A percentile compares a stretch with the other conserved stretches of the same genome.
Evolutionary conservation across 2,329 filamentous ascomycete genomes (phyloP).

Genomic region (Drechslerella stenobrocha): DNA sequence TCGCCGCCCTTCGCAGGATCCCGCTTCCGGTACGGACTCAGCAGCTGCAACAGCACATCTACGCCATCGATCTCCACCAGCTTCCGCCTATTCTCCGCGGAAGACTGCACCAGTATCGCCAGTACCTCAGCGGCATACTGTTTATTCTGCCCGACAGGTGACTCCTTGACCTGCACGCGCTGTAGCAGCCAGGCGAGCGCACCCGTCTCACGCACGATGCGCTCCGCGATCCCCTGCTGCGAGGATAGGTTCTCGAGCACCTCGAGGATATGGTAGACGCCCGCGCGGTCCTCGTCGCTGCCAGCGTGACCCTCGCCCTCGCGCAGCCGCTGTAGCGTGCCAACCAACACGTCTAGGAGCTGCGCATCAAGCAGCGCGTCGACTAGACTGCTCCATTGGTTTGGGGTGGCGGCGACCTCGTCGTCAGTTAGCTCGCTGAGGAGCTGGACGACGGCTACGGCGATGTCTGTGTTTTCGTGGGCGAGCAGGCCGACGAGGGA

Average conservation of each 20-base stretch:
- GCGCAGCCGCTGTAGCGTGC: slow-evolving; percentile 72
- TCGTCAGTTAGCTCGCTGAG: slow-evolving; percentile 91
- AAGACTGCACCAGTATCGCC: slow-evolving; percentile 81
- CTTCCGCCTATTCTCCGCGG: slow-evolving; percentile 65
- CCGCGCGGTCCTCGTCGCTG: slow-evolving; percentile 73
- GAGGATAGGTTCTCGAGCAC: slow-evolving; percentile 80
- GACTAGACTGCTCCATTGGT: slow-evolving; percentile 78
- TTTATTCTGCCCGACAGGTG: slow-evolving; percentile 79
- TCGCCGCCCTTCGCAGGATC: slow-evolving; percentile 83
- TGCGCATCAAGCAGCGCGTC: slow-evolving; percentile 69
- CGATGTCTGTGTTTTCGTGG: slow-evolving; percentile 96
- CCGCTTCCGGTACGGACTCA: slow-evolving; percentile 79
- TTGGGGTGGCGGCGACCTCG: slow-evolving; percentile 78
- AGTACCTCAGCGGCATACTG: slow-evolving; percentile 92
- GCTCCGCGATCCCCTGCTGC: slow-evolving; percentile 68
- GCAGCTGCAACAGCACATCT: slow-evolving; percentile 77
- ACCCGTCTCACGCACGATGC: slow-evolving; percentile 69
- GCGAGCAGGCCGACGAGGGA: slow-evolving; percentile 80
- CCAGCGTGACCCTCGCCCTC: too few species aligned
- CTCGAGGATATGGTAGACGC: slow-evolving; percentile 80
- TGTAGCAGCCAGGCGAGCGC: slow-evolving; percentile 76
- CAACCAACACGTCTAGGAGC: slow-evolving; percentile 71
- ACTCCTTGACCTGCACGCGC: slow-evolving; percentile 71
- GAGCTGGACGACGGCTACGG: slow-evolving; percentile 86
- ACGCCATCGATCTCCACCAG: slow-evolving; percentile 71